Evolutionary conservation across 345 rosid species (phyloP), one percentile per base, ranked within the genome.

Genomic region (Murraya koenigii): DNA sequence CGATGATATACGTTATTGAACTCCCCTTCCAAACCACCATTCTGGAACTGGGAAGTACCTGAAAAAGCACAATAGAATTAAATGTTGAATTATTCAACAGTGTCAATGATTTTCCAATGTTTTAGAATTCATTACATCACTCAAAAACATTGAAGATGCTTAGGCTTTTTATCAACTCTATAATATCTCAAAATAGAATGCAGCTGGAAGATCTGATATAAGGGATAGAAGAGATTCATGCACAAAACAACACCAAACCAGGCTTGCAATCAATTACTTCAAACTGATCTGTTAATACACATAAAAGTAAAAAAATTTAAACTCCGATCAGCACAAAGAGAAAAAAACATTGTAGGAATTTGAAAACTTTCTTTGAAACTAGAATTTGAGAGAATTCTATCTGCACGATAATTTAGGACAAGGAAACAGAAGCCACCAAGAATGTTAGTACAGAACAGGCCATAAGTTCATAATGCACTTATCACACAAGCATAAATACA

Each of bases 11-110:
- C 75, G 35, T 69, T 84, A 23, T 67, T 83, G 72, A 86, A 78
- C 33, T 88, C 92, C 70, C 80, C 72, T 10, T 85, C 92, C 23
- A 75, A 70, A 80, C 80, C 67, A 44, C 74, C 76, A 65, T 69
- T 76, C 69, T 58, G 85, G 47, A 75, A 88, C 76, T 87, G 87
- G 32, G 87, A 82, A 74, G 81, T 84, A 75, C 92, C 98, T 94
- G 85, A 58, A 71, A 68, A 33, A 65, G 65, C 32, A 64, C 49
- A 60, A 70, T 77, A 28, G 75, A 82, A 86, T 80, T 61, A 75
- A 84, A 69, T 70, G 41, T 59, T 36, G 56, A 36, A 59, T 63
- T 20, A 54, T 4, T 49, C 58, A 69, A 25, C 38, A 22, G 47
- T 26, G 19, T 22, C 28, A 47, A 73, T 49, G 14, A 61, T 10